Percentiles rank a stretch among this genome's conserved stretches.
Evolutionary conservation across 306 rosid genomes (phyloP).

Genomic region (Citrullus mucosospermus): DNA sequence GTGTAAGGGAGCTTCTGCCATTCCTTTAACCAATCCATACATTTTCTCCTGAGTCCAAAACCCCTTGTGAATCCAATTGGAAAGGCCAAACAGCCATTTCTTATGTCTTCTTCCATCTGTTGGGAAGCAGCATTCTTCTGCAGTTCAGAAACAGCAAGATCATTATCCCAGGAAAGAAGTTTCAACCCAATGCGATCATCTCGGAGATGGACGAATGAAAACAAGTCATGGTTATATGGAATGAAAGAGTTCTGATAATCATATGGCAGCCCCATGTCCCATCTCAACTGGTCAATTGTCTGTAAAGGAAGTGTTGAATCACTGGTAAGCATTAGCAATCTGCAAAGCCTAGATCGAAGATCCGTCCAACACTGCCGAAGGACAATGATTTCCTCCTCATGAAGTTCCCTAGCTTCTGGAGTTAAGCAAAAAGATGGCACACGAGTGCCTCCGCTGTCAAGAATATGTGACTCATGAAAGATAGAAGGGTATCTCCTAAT

Average conservation of each 20-base stretch:
- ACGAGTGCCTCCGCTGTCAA: slow-evolving; percentile 50
- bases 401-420: slow-evolving; percentile 35
- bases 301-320: slow-evolving; percentile 61
- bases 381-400: slow-evolving; percentile 23
- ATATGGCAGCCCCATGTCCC: slow-evolving; percentile 85
- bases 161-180: slow-evolving; percentile 50
- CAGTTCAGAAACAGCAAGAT: slow-evolving; percentile 55
- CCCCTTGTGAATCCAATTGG: slow-evolving; percentile 80
- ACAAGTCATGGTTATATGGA: slow-evolving; percentile 28
- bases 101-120: slow-evolving; percentile 40
- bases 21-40: slow-evolving; percentile 80
- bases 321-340: slow-evolving; percentile 68
- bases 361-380: slow-evolving; percentile 29
- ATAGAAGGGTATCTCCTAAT: slow-evolving; percentile 66
- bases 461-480: slow-evolving; percentile 43
- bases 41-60: slow-evolving; percentile 69
- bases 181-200: slow-evolving; percentile 67
- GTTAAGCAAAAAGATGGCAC: slow-evolving; percentile 62
- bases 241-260: slow-evolving; percentile 56
- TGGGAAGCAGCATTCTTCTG: slow-evolving; percentile 41
- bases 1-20: slow-evolving; percentile 90
- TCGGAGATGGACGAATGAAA: slow-evolving; percentile 43
- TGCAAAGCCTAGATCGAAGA: slow-evolving; percentile 52
- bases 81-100: slow-evolving; percentile 49
- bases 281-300: slow-evolving; percentile 72